Percentiles rank a stretch among this genome's conserved stretches.
These are phyloP conservation scores for Solanum sparsipilum DNA, from an alignment of 257 asterid genomes.

Conservation along the genomic window DNA sequence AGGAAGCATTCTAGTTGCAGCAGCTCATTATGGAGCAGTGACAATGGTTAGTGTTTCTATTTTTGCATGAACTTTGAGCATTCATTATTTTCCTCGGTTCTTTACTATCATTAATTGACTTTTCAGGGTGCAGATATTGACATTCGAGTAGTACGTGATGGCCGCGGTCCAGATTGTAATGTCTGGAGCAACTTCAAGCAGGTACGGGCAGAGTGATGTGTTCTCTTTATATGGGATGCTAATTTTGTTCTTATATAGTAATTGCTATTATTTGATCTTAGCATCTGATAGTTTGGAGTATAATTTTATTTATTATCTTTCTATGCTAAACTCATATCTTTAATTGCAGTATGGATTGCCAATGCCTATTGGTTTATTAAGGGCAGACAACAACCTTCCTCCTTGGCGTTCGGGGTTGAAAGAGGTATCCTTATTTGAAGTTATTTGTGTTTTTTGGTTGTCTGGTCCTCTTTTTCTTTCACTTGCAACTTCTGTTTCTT, in stretches of 20 bases:
- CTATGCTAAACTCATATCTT: not conserved
- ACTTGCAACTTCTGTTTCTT: not conserved
- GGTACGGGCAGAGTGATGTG: conserved; percentile 19
- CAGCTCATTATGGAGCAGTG: conserved; percentile 98
- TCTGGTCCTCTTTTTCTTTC: not conserved
- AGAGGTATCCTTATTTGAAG: conserved; percentile 43
- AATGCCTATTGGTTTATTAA: conserved; percentile 64
- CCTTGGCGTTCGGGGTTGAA: conserved; percentile 88
- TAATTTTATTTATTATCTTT: not conserved
- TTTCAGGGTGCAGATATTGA: conserved; percentile 99
- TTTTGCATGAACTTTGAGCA: not conserved
- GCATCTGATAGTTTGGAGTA: not conserved
- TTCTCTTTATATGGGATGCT: not conserved
- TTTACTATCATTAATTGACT: conserved; percentile 24
- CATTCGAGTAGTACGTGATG: conserved; percentile 98
- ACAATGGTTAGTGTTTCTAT: conserved; percentile 65
- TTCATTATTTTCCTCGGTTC: not conserved
- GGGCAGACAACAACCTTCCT: conserved; percentile 98
- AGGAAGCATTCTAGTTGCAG: conserved; percentile 91
- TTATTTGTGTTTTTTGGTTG: not conserved
- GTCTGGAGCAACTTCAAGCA: conserved; percentile 95
- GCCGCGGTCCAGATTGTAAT: conserved; percentile 92
- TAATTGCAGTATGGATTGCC: conserved; percentile 81
- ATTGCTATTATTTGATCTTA: not conserved
- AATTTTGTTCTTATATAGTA: not conserved